Conservation (phyloP, 345 rosid species). For the Melaleuca quinquenervia region DNA sequence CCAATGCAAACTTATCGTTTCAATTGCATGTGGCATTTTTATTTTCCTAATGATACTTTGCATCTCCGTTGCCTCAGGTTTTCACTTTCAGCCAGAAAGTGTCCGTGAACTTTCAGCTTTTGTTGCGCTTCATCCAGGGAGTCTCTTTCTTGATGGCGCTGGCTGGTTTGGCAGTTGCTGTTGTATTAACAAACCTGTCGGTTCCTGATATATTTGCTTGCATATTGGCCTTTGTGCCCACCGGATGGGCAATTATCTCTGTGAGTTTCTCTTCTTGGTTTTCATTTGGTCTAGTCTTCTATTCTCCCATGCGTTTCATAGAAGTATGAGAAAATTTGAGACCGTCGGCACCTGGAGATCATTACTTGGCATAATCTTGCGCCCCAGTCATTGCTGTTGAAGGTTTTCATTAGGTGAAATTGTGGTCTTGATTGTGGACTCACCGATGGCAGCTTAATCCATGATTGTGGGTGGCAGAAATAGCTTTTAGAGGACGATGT, state of each 20-base stretch:
- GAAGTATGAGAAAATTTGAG: neutral
- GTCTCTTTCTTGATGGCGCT: slow-evolving; percentile 56
- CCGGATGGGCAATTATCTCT: slow-evolving; percentile 91
- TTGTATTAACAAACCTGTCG: slow-evolving; percentile 28
- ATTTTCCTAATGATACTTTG: slow-evolving; percentile 1
- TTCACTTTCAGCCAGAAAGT: slow-evolving; percentile 97
- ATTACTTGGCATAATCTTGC: neutral
- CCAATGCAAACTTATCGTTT: neutral
- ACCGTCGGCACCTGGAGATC: neutral
- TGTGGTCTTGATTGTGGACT: neutral
- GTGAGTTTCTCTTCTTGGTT: slow-evolving; percentile 29
- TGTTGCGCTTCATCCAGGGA: slow-evolving; percentile 86
- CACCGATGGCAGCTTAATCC: neutral
- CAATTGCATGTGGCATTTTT: neutral
- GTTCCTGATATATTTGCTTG: slow-evolving; percentile 69
- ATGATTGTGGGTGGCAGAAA: neutral
- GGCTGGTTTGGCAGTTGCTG: slow-evolving; percentile 65
- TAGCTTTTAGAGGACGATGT: neutral
- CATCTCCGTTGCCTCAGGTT: slow-evolving; percentile 34
- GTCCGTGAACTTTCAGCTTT: slow-evolving; percentile 89
- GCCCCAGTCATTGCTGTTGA: neutral
- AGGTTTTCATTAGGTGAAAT: neutral
- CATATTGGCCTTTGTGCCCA: slow-evolving; percentile 77
- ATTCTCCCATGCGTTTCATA: neutral
- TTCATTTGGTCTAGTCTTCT: neutral